Percentiles rank a stretch among this genome's conserved stretches.
These are phyloP conservation scores for Lepidium sativum DNA, from an alignment of 345 rosid genomes.

Conservation along the genomic window DNA sequence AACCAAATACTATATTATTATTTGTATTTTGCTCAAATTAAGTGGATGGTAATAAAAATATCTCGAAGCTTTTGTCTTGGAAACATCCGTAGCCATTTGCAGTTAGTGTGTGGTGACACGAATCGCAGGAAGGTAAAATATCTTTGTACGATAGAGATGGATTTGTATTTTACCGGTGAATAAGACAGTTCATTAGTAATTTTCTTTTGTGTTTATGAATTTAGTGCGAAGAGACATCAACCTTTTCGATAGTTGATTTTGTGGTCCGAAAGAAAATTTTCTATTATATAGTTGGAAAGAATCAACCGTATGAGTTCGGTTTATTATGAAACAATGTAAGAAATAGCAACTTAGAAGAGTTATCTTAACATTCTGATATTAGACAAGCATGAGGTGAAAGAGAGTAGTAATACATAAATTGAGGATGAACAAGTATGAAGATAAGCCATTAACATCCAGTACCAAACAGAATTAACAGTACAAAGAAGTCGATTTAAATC, in stretches of 20 bases:
- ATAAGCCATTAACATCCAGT: neutral
- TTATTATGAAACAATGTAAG: neutral
- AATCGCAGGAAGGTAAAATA: constrained; percentile 1
- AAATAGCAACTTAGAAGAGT: neutral
- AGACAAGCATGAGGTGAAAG: neutral
- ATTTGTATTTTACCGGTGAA: neutral
- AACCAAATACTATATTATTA: too few species aligned
- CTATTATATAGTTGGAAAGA: neutral
- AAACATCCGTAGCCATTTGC: constrained; percentile 13
- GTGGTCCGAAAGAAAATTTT: constrained; percentile 8
- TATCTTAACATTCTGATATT: neutral
- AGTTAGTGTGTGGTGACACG: constrained; percentile 21
- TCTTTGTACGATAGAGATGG: constrained; percentile 6
- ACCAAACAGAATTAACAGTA: neutral
- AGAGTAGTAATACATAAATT: neutral
- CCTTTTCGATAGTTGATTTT: neutral
- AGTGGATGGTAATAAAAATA: too few species aligned
- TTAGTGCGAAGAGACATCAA: neutral
- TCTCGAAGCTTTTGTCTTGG: constrained; percentile 3
- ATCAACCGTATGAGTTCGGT: neutral
- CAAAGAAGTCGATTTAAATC: neutral
- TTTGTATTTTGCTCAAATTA: too few species aligned
- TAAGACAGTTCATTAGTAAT: constrained; percentile 3
- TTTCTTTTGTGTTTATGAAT: neutral
- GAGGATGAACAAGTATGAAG: neutral